Conservation (phyloP, 352 stramenopile species). For the Peronosclerospora sorghi region DNA sequence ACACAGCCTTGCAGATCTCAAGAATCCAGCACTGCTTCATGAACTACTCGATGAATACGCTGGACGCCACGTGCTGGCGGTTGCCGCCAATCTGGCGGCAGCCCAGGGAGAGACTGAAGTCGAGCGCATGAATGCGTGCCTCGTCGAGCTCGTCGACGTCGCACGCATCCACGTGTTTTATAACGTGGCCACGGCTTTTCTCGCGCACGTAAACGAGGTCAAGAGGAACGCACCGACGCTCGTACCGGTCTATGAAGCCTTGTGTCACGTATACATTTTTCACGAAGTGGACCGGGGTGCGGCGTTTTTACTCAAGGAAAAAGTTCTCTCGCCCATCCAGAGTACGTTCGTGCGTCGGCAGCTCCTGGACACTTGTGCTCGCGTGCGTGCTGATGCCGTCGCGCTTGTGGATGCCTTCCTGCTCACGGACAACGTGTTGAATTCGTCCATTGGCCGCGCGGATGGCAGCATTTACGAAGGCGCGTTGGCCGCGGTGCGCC, state of each 20-base stretch:
- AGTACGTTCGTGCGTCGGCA: constrained; percentile 33
- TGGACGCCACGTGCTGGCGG: constrained; percentile 29
- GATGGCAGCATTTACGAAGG: constrained; percentile 72
- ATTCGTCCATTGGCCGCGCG: constrained; percentile 46
- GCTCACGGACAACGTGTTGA: constrained; percentile 54
- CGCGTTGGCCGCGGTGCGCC: constrained; percentile 32
- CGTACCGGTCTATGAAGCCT: constrained; percentile 36
- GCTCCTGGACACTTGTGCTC: constrained; percentile 30
- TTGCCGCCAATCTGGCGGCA: constrained; percentile 27
- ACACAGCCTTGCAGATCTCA: constrained; percentile 18
- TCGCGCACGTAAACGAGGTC: constrained; percentile 41
- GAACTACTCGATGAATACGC: constrained; percentile 47
- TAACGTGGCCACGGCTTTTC: constrained; percentile 48
- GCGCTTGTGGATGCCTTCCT: constrained; percentile 67
- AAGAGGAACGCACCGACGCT: constrained; percentile 21
- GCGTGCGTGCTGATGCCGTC: constrained; percentile 50
- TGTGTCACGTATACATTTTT: constrained; percentile 72
- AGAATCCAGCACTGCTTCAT: constrained; percentile 19
- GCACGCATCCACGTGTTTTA: constrained; percentile 71
- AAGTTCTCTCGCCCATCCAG: constrained; percentile 47
- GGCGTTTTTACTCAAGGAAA: constrained; percentile 46
- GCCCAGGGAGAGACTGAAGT: constrained; percentile 18
- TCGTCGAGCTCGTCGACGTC: constrained; percentile 63
- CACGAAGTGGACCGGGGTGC: constrained; percentile 48
- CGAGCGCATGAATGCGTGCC: constrained; percentile 51